A percentile compares a stretch with the other conserved stretches of the same genome.
These are phyloP conservation scores for Tilletia walkeri DNA, from an alignment of 1,284 basidiomycete genomes.

Conservation along the genomic window DNA sequence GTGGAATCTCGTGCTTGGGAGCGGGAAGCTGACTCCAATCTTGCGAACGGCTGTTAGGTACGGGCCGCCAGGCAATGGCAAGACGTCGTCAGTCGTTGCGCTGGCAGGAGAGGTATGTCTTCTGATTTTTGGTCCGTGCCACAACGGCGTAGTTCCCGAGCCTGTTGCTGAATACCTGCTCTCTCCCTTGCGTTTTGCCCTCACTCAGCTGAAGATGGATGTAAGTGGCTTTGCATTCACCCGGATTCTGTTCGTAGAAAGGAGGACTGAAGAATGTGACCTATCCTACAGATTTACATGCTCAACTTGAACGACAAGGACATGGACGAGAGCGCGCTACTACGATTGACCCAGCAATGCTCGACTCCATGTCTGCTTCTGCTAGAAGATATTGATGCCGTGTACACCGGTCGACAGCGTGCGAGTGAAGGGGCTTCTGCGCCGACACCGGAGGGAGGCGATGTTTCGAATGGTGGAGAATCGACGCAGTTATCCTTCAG, in stretches of 20 bases:
- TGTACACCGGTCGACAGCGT: not conserved
- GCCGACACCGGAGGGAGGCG: not conserved
- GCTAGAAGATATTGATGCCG: slow-evolving; percentile 5
- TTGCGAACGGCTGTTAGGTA: not conserved
- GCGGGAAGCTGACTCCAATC: no score
- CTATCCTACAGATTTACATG: not conserved
- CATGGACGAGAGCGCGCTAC: slow-evolving; percentile 15
- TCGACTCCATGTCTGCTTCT: not conserved
- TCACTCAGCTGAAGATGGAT: slow-evolving; percentile 1
- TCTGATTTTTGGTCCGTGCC: no score
- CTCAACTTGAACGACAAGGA: not conserved
- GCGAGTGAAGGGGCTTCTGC: not conserved
- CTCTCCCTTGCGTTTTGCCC: not conserved
- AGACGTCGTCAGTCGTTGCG: slow-evolving; percentile 11
- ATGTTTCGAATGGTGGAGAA: not conserved
- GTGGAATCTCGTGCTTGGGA: no score
- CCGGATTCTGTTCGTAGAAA: not conserved
- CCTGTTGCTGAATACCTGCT: no score
- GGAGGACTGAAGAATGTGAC: not conserved
- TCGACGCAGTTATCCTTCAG: slow-evolving; percentile 8
- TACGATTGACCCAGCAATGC: slow-evolving; percentile 8
- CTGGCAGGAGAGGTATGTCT: slow-evolving; percentile 4
- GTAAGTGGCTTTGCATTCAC: not conserved
- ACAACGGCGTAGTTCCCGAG: no score
- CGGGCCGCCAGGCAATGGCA: slow-evolving; percentile 11